Evolutionary conservation across 805 yeast genomes (phyloP), one percentile per base, ranked within the genome.

Genomic region (Hermanozyma aechmeae): DNA sequence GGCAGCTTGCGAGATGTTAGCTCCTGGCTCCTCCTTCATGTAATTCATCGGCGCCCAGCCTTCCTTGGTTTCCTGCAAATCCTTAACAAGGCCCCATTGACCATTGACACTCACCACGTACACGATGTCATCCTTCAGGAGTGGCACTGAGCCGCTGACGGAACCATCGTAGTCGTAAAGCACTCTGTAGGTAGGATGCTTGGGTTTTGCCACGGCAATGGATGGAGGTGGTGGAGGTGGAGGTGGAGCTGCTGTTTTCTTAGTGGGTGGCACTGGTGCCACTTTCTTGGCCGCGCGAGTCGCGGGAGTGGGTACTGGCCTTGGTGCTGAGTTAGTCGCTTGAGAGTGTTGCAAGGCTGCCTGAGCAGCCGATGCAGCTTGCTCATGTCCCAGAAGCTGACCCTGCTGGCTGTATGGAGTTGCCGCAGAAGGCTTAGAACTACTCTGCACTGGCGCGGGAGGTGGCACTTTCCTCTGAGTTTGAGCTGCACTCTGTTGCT

Each of bases 31-130:
- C 35, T 72, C 74, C 13, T 65, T 75, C 46, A 89, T 74, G 50
- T 87, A 92, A n/a, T 87, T 82, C 14, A 92, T 79, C 10, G 99
- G 99, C 9, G 92, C 89, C 98, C 98, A 92, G 4, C 99, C 99
- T 51, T 86, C 92, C 32, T 63, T 71, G 1, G 78, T 48, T 23
- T 82, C 92, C 46, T 80, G 87, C 36, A 79, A 51, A 19, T 74
- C 65, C 50, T 80, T 81, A 7, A 86, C 96, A 33, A 92, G 65
- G 44, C 95, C 89, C 99, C 99, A 92, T 12, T 96, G 95, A 37
- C 83, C 87, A 26, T 78, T 76, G 33, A 79, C 83, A 46, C 71
- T 78, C 3, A 76, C 59, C 19, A 92, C 73, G 37, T 74, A 74
- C 21, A 89, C 76, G 26, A 84, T 61, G 25, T 82, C 81, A 34